phyloP scores from a whole-genome alignment of 2,329 filamentous ascomycete species.

The Arachnopeziza araneosa region DNA sequence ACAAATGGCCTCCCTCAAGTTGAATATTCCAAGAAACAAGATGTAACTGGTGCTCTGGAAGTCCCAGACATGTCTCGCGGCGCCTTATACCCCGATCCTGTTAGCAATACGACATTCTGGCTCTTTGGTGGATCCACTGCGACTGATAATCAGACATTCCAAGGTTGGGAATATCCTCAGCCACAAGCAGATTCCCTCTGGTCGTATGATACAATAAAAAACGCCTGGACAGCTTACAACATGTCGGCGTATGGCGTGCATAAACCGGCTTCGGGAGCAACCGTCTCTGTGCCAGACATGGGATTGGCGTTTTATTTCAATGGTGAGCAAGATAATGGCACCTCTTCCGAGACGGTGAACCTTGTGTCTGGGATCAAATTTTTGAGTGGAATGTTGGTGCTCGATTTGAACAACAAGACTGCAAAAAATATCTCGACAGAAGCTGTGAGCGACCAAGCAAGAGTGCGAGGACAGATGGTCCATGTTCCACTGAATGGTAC shows the following conservation, averaged over 20 bases:
- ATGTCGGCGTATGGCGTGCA: constrained; percentile 3
- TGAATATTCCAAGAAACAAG: constrained; percentile 5
- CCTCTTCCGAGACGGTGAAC: neutral
- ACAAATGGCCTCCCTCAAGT: constrained; percentile 2
- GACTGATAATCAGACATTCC: constrained; percentile 12
- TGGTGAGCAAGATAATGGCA: constrained; percentile 12
- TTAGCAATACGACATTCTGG: constrained; percentile 5
- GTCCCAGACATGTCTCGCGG: constrained; percentile 6
- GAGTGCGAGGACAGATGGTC: constrained; percentile 34
- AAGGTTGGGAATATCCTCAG: constrained; percentile 2
- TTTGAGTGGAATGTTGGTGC: constrained; percentile 36
- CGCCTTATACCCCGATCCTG: constrained; percentile 9
- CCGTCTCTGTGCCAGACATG: constrained; percentile 8
- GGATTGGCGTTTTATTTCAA: constrained; percentile 19
- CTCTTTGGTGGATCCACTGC: constrained; percentile 13
- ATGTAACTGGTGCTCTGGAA: neutral
- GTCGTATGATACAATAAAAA: constrained; percentile 3
- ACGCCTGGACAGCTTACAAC: constrained; percentile 6
- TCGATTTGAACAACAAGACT: constrained; percentile 32
- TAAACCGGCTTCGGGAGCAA: constrained; percentile 9
- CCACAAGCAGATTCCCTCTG: constrained; percentile 4
- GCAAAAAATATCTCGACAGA: constrained; percentile 35
- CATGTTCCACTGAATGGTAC: constrained; percentile 34
- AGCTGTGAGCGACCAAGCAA: constrained; percentile 28
- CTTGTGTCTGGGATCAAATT: constrained; percentile 2